phyloP scores from a whole-genome alignment of 2,329 filamentous ascomycete species.

The Colletotrichum aenigma region DNA sequence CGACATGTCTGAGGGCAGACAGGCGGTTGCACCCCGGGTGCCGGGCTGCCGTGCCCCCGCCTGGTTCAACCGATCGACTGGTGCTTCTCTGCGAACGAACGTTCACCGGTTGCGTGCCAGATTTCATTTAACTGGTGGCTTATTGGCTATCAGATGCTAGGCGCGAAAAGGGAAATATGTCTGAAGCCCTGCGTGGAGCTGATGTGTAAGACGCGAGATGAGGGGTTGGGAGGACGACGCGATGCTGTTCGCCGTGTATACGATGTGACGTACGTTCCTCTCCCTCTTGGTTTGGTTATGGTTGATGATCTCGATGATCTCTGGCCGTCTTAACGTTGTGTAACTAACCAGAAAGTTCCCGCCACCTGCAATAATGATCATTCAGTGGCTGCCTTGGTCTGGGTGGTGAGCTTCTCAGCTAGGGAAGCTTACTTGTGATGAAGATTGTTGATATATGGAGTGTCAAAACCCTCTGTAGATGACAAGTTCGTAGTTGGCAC shows the following conservation, averaged over 20 bases:
- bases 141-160: background rate
- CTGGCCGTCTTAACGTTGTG: background rate
- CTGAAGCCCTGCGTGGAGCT: background rate
- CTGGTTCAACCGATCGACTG: background rate
- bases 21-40: background rate
- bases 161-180: background rate
- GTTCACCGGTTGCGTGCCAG: background rate
- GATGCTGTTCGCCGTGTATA: background rate
- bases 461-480: background rate
- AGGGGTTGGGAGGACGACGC: background rate
- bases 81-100: background rate
- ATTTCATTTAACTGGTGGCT: background rate
- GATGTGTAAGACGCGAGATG: background rate
- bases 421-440: background rate
- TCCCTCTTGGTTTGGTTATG: background rate
- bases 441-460: background rate
- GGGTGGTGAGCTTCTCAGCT: background rate
- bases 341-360: background rate
- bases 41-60: background rate
- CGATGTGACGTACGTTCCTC: background rate
- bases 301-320: background rate
- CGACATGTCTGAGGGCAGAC: background rate
- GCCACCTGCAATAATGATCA: background rate
- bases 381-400: background rate
- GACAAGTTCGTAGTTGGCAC: fast-evolving